Percentiles rank a stretch among this genome's conserved stretches.
phyloP scores from a whole-genome alignment of 2,329 filamentous ascomycete species.

The Emmonsiellopsis sp. region DNA sequence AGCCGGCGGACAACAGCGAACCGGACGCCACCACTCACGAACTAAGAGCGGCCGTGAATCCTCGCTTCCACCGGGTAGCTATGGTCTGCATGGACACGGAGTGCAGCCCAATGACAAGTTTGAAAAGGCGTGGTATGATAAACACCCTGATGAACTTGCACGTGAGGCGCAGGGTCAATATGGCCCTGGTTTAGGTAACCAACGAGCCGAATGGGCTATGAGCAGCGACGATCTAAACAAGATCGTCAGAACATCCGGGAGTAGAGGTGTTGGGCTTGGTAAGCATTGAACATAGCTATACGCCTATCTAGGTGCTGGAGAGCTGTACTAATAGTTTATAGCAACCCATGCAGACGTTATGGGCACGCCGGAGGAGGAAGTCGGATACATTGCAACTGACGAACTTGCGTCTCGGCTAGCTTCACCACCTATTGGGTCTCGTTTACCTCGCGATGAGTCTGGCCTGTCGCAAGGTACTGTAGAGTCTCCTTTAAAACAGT shows the following conservation, averaged over 20 bases:
- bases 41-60: slow-evolving; percentile 63
- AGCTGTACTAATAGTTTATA: slow-evolving; percentile 24
- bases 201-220: slow-evolving; percentile 67
- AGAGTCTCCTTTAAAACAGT: slow-evolving; percentile 44
- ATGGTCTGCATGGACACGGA: slow-evolving; percentile 85
- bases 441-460: slow-evolving; percentile 17
- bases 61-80: slow-evolving; percentile 75
- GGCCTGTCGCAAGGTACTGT: slow-evolving; percentile 31
- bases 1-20: slow-evolving; percentile 30
- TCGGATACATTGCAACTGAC: slow-evolving; percentile 79
- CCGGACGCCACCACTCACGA: slow-evolving; percentile 53
- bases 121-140: slow-evolving; percentile 85
- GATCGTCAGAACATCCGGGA: slow-evolving; percentile 65
- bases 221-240: slow-evolving; percentile 85
- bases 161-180: slow-evolving; percentile 65
- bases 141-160: slow-evolving; percentile 69
- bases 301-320: slow-evolving; percentile 3
- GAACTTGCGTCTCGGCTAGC: slow-evolving; percentile 69
- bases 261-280: slow-evolving; percentile 44
- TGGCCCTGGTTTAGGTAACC: slow-evolving; percentile 47
- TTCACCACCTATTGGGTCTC: slow-evolving; percentile 46
- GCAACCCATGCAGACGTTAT: slow-evolving; percentile 53
- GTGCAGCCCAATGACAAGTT: slow-evolving; percentile 67
- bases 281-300: slow-evolving; percentile 16
- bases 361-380: slow-evolving; percentile 79